Evolutionary conservation across 148 eudicot genomes (phyloP).

Genomic region (Limonium bicolor): DNA sequence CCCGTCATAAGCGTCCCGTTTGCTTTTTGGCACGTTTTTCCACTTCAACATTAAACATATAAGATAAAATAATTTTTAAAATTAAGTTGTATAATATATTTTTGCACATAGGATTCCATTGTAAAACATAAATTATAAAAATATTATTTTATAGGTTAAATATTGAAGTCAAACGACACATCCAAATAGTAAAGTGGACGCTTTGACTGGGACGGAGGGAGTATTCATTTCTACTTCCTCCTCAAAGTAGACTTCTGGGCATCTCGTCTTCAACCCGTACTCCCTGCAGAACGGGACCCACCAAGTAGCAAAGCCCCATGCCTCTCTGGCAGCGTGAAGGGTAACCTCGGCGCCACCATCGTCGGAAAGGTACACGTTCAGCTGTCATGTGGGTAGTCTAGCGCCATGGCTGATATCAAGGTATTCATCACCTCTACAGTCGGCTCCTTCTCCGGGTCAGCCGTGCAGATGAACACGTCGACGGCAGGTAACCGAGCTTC

Average conservation of each 20-base stretch:
- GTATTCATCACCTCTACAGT: conserved; percentile 41
- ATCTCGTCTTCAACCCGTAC: conserved; percentile 22
- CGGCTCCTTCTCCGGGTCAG: conserved; percentile 40
- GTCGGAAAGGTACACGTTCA: conserved; percentile 38
- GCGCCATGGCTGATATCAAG: conserved; percentile 41
- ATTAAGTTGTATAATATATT: too few species aligned
- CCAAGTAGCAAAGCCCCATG: conserved; percentile 26
- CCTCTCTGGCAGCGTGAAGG: conserved; percentile 27
- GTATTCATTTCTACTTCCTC: too few species aligned
- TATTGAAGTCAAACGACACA: too few species aligned
- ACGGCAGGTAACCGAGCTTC: conserved; percentile 14
- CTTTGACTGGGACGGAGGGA: too few species aligned
- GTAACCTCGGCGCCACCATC: conserved; percentile 37
- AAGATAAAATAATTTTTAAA: too few species aligned
- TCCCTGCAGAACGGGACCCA: conserved; percentile 45
- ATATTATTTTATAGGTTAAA: too few species aligned
- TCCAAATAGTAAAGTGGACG: too few species aligned
- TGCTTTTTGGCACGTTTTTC: too few species aligned
- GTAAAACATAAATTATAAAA: too few species aligned
- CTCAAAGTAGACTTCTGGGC: conserved; percentile 45
- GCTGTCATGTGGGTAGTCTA: conserved; percentile 37
- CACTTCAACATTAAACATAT: too few species aligned
- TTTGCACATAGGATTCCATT: too few species aligned
- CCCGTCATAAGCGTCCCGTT: too few species aligned
- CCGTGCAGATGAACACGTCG: conserved; percentile 48